These are phyloP conservation scores for Populus nigra DNA, from an alignment of 345 rosid genomes.

Conservation along the genomic window DNA sequence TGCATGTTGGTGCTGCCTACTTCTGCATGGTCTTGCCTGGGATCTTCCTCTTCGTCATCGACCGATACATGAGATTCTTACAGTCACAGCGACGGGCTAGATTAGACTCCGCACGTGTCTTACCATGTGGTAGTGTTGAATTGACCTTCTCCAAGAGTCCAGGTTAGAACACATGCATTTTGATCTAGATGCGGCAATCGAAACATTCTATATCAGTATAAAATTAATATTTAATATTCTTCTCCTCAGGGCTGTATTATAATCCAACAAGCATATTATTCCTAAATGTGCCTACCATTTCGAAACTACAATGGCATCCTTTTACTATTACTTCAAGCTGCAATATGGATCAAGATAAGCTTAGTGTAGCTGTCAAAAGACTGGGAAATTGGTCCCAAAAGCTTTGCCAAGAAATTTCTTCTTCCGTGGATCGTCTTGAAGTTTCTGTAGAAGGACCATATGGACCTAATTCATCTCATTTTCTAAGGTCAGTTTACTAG, in stretches of 20 bases:
- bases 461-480: constrained; percentile 27
- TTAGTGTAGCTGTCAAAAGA: constrained; percentile 11
- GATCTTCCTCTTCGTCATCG: constrained; percentile 60
- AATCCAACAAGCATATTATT: constrained; percentile 26
- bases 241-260: constrained; percentile 20
- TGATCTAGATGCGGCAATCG: neutral
- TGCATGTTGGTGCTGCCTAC: constrained; percentile 62
- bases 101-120: constrained; percentile 47
- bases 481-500: constrained; percentile 14
- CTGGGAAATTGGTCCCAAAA: constrained; percentile 27
- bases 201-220: neutral
- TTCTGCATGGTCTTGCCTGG: constrained; percentile 56
- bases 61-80: constrained; percentile 60
- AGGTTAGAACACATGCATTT: constrained; percentile 28
- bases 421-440: constrained; percentile 13
- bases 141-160: constrained; percentile 55
- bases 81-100: constrained; percentile 47
- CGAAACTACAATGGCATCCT: constrained; percentile 33
- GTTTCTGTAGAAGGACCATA: constrained; percentile 32
- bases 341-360: constrained; percentile 13
- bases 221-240: neutral
- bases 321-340: constrained; percentile 24
- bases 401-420: constrained; percentile 9
- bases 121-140: constrained; percentile 48
- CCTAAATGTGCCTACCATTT: constrained; percentile 16